These are phyloP conservation scores for Euclidium syriacum DNA, from an alignment of 345 rosid genomes.

Conservation along the genomic window DNA sequence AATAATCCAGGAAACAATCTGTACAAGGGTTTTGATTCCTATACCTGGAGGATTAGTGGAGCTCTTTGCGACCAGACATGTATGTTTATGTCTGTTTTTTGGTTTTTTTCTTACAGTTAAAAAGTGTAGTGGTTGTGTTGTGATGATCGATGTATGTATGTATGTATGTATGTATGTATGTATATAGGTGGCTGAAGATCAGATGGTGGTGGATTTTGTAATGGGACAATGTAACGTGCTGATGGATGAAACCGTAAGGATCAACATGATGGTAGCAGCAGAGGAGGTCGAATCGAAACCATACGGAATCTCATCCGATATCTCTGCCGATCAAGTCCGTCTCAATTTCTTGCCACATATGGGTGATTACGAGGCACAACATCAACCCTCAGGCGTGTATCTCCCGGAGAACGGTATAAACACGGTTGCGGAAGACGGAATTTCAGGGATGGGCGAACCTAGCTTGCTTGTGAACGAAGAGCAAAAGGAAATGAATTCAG, in stretches of 20 bases:
- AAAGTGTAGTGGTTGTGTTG: too few species aligned
- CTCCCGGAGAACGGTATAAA: slow-evolving; percentile 32
- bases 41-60: slow-evolving; percentile 75
- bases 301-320: slow-evolving; percentile 35
- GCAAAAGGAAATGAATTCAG: slow-evolving; percentile 42
- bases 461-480: slow-evolving; percentile 28
- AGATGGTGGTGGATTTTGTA: slow-evolving; percentile 52
- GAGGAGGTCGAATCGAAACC: slow-evolving; percentile 36
- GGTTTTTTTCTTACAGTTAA: background rate
- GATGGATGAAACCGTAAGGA: slow-evolving; percentile 40
- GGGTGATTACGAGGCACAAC: slow-evolving; percentile 27
- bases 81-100: slow-evolving; percentile 19
- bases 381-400: slow-evolving; percentile 26
- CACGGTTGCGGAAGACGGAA: slow-evolving; percentile 25
- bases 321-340: slow-evolving; percentile 35
- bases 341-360: slow-evolving; percentile 43
- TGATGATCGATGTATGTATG: too few species aligned
- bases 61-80: slow-evolving; percentile 72
- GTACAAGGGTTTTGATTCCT: slow-evolving; percentile 84
- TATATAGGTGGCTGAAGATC: slow-evolving; percentile 70
- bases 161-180: background rate
- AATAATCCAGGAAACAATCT: slow-evolving; percentile 57
- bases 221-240: slow-evolving; percentile 46
- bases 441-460: slow-evolving; percentile 40
- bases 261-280: slow-evolving; percentile 14